Conservation (phyloP, 768 basidiomycete species). For the Omphalotus guepiniiformis region DNA sequence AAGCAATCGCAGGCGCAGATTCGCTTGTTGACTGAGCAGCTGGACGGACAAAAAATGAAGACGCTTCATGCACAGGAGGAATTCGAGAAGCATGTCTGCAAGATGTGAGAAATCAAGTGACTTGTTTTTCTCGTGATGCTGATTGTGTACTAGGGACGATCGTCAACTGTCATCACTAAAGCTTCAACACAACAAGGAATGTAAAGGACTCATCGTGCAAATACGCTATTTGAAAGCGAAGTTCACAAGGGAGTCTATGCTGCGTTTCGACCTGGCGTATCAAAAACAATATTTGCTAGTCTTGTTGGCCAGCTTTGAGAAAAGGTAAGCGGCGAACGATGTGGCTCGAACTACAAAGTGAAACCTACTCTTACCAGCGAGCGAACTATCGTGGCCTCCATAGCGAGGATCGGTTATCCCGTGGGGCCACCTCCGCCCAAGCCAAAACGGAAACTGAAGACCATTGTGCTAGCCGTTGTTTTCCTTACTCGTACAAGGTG, state of each 20-base stretch:
- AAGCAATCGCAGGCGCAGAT: slow-evolving; percentile 69
- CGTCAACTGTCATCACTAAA: slow-evolving; percentile 51
- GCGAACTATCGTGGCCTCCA: slow-evolving; percentile 66
- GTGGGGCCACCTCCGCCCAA: slow-evolving; percentile 31
- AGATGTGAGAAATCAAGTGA: slow-evolving; percentile 59
- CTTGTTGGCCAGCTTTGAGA: slow-evolving; percentile 66
- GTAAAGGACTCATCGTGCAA: slow-evolving; percentile 87
- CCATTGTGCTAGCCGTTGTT: slow-evolving; percentile 49
- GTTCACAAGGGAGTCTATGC: slow-evolving; percentile 77
- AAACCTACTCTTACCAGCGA: slow-evolving; percentile 43
- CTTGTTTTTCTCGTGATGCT: slow-evolving; percentile 5
- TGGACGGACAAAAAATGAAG: slow-evolving; percentile 52
- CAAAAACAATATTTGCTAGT: slow-evolving; percentile 88
- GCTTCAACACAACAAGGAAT: slow-evolving; percentile 75
- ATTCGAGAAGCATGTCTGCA: slow-evolving; percentile 53
- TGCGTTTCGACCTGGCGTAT: slow-evolving; percentile 72
- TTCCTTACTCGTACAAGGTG: slow-evolving; percentile 67
- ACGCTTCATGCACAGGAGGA: slow-evolving; percentile 42
- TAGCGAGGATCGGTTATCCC: slow-evolving; percentile 73
- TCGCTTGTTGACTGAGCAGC: slow-evolving; percentile 59
- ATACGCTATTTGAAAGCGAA: slow-evolving; percentile 91
- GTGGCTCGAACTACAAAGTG: slow-evolving; percentile 8
- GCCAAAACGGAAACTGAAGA: slow-evolving; percentile 51
- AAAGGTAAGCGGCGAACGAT: slow-evolving; percentile 43
- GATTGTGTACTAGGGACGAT: slow-evolving; percentile 39